Evolutionary conservation across 352 stramenopile species (phyloP), one percentile per base, ranked within the genome.

Genomic region (Pythium utonaiense): DNA sequence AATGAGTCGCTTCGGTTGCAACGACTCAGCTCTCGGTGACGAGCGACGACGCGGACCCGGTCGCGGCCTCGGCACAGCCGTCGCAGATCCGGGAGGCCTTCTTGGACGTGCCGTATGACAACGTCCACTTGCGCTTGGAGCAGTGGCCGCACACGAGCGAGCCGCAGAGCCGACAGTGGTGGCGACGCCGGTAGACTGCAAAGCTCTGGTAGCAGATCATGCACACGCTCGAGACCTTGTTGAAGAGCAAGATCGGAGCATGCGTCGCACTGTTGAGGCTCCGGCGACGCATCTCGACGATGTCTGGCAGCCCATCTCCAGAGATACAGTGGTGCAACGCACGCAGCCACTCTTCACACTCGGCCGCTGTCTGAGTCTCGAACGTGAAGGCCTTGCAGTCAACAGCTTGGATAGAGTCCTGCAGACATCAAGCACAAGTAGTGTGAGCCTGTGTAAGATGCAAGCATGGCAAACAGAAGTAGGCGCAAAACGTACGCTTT

Each of bases 191-290:
- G 73, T 93, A 91, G 34, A 95, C 78, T 1, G 83, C 80, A 57
- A 95, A 95, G 49, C 74, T 88, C 56, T 91, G 81, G 38, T 71
- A 78, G 63, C 86, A 95, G 45, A 93, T 88, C 51, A 82, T 93
- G 66, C 86, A 95, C 16, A 91, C 82, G 57, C 88, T 91, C 38
- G 84, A 93, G 52, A 90, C 72, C 63, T 91, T 91, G 74, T 91
- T 78, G 52, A 92, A 94, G 74, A 94, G 89, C 62, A 91, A 88
- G 66, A 95, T 88, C n/a, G 86, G 83, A 17, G 85, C 86, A 44
- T 90, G 70, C 34, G 76, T 83, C 53, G 86, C 75, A 62, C 77
- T 81, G 62, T 87, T 89, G 62, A 95, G 69, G 44, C 80, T 88
- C 3, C 75, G 70, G 24, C 85, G 80, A 8, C 79, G 77, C 68